Evolutionary conservation across 345 rosid species (phyloP).

Genomic region (Acer negundo): DNA sequence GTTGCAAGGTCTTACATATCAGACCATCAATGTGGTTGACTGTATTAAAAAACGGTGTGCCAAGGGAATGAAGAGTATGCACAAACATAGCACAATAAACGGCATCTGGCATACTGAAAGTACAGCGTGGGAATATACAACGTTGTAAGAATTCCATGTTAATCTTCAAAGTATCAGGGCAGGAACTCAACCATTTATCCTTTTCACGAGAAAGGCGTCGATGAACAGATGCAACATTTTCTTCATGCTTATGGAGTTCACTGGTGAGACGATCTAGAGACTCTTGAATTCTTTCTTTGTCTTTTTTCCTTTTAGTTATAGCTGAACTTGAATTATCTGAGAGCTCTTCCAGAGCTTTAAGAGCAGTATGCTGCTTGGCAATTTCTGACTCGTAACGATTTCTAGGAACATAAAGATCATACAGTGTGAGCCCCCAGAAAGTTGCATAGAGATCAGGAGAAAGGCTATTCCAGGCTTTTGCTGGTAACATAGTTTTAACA

Average conservation of each 20-base stretch:
- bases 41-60: constrained; percentile 97
- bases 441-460: constrained; percentile 97
- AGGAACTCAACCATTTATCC: constrained; percentile 96
- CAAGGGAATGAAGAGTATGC: constrained; percentile 93
- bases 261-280: constrained; percentile 85
- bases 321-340: constrained; percentile 96
- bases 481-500: constrained; percentile 87
- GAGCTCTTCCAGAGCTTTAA: constrained; percentile 92
- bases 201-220: constrained; percentile 89
- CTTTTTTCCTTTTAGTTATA: constrained; percentile 93
- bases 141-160: constrained; percentile 99
- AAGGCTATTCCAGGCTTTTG: constrained; percentile 99
- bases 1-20: constrained; percentile 95
- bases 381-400: constrained; percentile 94
- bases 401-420: constrained; percentile 97
- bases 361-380: constrained; percentile 90
- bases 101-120: constrained; percentile 99
- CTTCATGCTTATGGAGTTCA: constrained; percentile 91
- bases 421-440: constrained; percentile 97
- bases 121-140: constrained; percentile 98
- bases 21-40: constrained; percentile 98
- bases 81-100: constrained; percentile 99
- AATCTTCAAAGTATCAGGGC: constrained; percentile 97
- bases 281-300: constrained; percentile 99
- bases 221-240: constrained; percentile 90